Evolutionary conservation across 2,329 filamentous ascomycete genomes (phyloP), one percentile per base, ranked within the genome.

Genomic region (Venturia oleaginea): DNA sequence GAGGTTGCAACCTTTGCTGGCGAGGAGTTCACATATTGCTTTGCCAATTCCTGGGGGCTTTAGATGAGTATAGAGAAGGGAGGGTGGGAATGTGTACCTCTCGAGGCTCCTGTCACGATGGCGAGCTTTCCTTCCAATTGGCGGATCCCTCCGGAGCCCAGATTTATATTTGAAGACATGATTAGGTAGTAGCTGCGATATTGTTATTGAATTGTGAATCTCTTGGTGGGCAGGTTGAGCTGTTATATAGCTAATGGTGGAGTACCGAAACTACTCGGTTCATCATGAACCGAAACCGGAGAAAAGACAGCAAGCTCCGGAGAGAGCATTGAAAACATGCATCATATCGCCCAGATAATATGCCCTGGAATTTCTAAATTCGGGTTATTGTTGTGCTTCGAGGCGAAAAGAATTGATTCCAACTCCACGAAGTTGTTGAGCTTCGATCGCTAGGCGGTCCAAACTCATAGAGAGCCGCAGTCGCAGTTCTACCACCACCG

Each of bases 1-100:
- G 5, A 92, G 75, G 60, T 84, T 83, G 76, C 81, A 83, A 70
- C 89, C 89, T 75, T 91, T 90, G 68, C 80, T 80, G 65, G 88
- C 88, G n/a, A 93, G 81, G 67, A 87, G 91, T 64, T 84, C 81
- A 59, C 87, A 86, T 59, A 85, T 83, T 32, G 83, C 82, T 24
- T 82, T 83, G 55, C 90, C 90, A 70, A 94, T 93, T 68, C 90
- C 90, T 91, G 68, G 17, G 32, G 13, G 15, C 7, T 2, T 40
- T 42, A 38, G 46, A 59, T 22, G n/a, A 40, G 24, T 32, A 6
- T 46, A 48, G 6, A 27, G 22, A 22, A 10, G 19, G 22, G 22
- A 37, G 3, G 38, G 10, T 40, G 19, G 1, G 37, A 5, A n/a
- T 27, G 8, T 30, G 11, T 62, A 67, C 66, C 66, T 61, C 66